Evolutionary conservation across 2,329 filamentous ascomycete species (phyloP).

Genomic region (Xenoacremonium recifei): DNA sequence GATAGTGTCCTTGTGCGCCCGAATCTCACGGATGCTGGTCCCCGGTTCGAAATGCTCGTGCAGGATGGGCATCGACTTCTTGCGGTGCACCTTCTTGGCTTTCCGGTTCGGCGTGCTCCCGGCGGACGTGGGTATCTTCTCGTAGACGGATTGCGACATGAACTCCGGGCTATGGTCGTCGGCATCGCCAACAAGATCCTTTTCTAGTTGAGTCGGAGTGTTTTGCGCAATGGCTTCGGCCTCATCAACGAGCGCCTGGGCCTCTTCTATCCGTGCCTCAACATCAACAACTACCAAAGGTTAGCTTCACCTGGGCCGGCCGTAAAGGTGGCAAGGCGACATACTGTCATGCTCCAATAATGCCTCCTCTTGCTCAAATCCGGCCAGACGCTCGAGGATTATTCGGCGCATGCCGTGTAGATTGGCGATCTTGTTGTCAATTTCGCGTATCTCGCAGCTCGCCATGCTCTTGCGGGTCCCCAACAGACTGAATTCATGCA

Average conservation of each 20-base stretch:
- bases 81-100: constrained; percentile 55
- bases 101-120: constrained; percentile 48
- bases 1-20: constrained; percentile 83
- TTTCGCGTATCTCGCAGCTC: constrained; percentile 91
- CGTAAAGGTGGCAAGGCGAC: constrained; percentile 31
- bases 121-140: constrained; percentile 70
- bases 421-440: constrained; percentile 95
- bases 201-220: constrained; percentile 51
- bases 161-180: constrained; percentile 59
- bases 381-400: constrained; percentile 81
- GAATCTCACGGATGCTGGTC: constrained; percentile 81
- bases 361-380: constrained; percentile 85
- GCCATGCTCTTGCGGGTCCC: constrained; percentile 96
- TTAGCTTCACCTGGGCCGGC: no score
- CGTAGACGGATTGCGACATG: constrained; percentile 98
- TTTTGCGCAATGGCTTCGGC: constrained; percentile 54
- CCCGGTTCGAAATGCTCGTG: constrained; percentile 95
- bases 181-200: constrained; percentile 51
- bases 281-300: constrained; percentile 57
- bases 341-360: constrained; percentile 84
- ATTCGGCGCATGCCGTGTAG: constrained; percentile 90
- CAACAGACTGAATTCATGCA: constrained; percentile 88
- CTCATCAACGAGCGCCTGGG: constrained; percentile 58
- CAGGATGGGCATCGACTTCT: constrained; percentile 88
- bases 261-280: constrained; percentile 60